These are phyloP conservation scores for Dicorynia guianensis DNA, from an alignment of 306 rosid genomes.

Conservation along the genomic window DNA sequence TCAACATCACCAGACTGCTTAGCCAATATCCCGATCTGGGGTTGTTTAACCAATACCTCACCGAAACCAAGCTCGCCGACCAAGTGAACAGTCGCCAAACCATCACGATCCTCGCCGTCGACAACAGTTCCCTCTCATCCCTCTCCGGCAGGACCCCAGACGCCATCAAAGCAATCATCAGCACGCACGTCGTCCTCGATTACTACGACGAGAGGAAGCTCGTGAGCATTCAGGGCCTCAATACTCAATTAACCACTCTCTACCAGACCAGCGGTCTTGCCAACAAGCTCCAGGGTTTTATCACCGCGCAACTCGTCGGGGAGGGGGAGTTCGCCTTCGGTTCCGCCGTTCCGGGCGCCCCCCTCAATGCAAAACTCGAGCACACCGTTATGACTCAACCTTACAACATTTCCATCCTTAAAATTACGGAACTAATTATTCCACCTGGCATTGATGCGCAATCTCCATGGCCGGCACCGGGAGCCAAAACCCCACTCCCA, in stretches of 20 bases:
- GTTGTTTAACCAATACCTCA: slow-evolving; percentile 49
- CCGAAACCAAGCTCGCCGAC: slow-evolving; percentile 54
- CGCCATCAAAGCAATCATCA: slow-evolving; percentile 47
- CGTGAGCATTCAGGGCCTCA: neutral
- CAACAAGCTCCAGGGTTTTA: slow-evolving; percentile 45
- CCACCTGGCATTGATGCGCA: slow-evolving; percentile 52
- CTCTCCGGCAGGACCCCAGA: slow-evolving; percentile 49
- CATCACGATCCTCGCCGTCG: slow-evolving; percentile 61
- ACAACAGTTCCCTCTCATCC: slow-evolving; percentile 26
- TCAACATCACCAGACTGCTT: slow-evolving; percentile 58
- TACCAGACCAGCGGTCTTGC: slow-evolving; percentile 67
- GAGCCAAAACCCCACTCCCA: neutral
- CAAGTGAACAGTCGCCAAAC: slow-evolving; percentile 56
- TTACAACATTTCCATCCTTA: slow-evolving; percentile 61
- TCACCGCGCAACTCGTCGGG: slow-evolving; percentile 41
- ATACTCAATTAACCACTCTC: slow-evolving; percentile 54
- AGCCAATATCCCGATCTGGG: slow-evolving; percentile 43
- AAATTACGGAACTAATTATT: slow-evolving; percentile 48
- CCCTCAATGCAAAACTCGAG: slow-evolving; percentile 38
- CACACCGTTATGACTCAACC: slow-evolving; percentile 51
- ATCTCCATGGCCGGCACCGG: slow-evolving; percentile 17
- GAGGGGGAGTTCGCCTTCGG: slow-evolving; percentile 65
- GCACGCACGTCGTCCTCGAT: slow-evolving; percentile 62
- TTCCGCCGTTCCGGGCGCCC: slow-evolving; percentile 47
- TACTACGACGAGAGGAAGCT: slow-evolving; percentile 67